Percentiles rank a stretch among this genome's conserved stretches.
phyloP scores from a whole-genome alignment of 2,329 filamentous ascomycete genomes.

The Diplodia mutila region DNA sequence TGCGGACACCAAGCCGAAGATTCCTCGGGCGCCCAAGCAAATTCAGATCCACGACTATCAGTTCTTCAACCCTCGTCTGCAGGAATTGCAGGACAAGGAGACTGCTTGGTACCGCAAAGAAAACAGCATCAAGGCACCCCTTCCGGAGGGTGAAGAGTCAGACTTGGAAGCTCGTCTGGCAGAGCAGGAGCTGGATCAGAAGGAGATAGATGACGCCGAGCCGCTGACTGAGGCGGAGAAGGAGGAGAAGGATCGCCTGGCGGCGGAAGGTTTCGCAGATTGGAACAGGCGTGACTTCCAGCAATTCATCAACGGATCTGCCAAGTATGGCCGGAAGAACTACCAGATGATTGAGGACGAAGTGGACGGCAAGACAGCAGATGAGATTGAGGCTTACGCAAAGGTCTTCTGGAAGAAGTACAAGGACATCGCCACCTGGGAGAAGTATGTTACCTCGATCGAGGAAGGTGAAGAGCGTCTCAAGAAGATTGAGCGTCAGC shows the following conservation, averaged over 20 bases:
- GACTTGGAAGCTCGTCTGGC: constrained; percentile 83
- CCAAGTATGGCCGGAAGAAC: constrained; percentile 85
- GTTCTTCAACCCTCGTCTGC: constrained; percentile 84
- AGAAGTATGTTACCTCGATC: constrained; percentile 85
- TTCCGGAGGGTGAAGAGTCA: constrained; percentile 88
- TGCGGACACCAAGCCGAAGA: constrained; percentile 88
- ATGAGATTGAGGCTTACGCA: constrained; percentile 88
- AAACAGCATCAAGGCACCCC: constrained; percentile 89
- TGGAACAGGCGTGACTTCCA: constrained; percentile 99
- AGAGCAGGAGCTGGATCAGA: constrained; percentile 83
- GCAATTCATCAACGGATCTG: constrained; percentile 94
- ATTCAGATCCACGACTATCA: constrained; percentile 93
- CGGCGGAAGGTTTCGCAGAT: constrained; percentile 82
- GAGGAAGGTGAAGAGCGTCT: constrained; percentile 91
- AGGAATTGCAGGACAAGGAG: constrained; percentile 92
- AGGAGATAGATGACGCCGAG: constrained; percentile 89
- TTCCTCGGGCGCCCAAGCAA: constrained; percentile 93
- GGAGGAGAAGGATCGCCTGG: constrained; percentile 80
- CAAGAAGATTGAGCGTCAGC: constrained; percentile 86
- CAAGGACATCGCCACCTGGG: constrained; percentile 84
- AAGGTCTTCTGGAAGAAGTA: constrained; percentile 97
- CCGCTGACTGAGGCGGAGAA: constrained; percentile 88
- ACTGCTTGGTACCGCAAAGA: constrained; percentile 96
- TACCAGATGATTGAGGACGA: constrained; percentile 85
- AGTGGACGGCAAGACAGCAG: constrained; percentile 83